Conservation (phyloP, 2,329 filamentous ascomycete genomes). For the Fusarium coffeatum region DNA sequence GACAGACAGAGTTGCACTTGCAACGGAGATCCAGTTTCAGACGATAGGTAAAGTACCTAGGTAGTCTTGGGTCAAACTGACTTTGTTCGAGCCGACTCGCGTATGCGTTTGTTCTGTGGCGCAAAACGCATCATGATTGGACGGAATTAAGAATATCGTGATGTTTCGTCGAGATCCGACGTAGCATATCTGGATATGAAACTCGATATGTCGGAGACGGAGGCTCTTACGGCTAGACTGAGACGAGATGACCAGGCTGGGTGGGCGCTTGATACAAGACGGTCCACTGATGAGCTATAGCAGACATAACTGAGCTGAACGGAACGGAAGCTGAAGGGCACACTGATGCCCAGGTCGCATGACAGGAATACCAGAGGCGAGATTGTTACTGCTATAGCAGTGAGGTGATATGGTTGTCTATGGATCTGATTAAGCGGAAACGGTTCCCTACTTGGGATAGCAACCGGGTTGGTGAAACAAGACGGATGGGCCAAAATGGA, state of each 20-base stretch:
- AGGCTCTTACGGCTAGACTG: conserved; percentile 42
- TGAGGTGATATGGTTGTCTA: conserved; percentile 8
- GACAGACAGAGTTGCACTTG: conserved; percentile 35
- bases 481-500: not conserved
- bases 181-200: conserved; percentile 58
- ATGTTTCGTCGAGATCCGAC: conserved; percentile 32
- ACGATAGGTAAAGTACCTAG: conserved; percentile 3
- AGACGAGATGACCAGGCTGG: conserved; percentile 31
- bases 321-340: conserved; percentile 8
- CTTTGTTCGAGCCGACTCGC: conserved; percentile 43
- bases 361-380: conserved; percentile 11
- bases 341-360: conserved; percentile 11
- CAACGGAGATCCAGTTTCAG: conserved; percentile 40
- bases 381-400: conserved; percentile 15
- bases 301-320: not conserved
- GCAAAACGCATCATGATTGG: conserved; percentile 40
- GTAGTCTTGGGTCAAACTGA: conserved; percentile 43
- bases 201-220: conserved; percentile 57
- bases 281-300: conserved; percentile 23
- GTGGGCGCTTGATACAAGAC: conserved; percentile 25
- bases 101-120: conserved; percentile 27
- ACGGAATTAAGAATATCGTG: conserved; percentile 16
- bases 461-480: conserved; percentile 33
- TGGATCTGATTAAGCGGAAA: conserved; percentile 26
- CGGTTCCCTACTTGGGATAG: conserved; percentile 17